Conservation (phyloP, 169 alveolate species). For the Plasmodium adleri region DNA sequence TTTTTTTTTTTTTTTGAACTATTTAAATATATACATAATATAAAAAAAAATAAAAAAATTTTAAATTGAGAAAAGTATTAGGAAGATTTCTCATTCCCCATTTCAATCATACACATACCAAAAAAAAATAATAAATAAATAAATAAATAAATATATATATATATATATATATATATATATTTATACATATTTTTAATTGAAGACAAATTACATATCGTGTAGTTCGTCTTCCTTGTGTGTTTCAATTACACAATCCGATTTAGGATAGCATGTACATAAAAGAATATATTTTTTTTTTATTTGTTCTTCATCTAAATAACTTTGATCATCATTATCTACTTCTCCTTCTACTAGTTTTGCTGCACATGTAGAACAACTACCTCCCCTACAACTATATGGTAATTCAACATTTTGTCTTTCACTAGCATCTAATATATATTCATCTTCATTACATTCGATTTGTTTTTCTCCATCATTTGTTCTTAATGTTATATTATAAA, state of each 20-base stretch:
- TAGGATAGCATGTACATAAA: slow-evolving; percentile 89
- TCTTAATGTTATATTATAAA: slow-evolving; percentile 71
- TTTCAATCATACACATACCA: not conserved
- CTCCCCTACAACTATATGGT: slow-evolving; percentile 91
- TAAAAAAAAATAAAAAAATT: too few species aligned
- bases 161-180: too few species aligned
- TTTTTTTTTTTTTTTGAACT: too few species aligned
- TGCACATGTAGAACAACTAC: slow-evolving; percentile 92
- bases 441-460: slow-evolving; percentile 88
- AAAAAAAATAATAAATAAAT: too few species aligned
- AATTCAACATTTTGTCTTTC: slow-evolving; percentile 90
- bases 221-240: slow-evolving; percentile 90
- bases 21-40: too few species aligned
- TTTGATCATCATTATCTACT: slow-evolving; percentile 88
- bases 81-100: not conserved
- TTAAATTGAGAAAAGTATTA: too few species aligned
- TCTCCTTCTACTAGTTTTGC: slow-evolving; percentile 86
- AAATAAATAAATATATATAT: too few species aligned
- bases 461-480: slow-evolving; percentile 84
- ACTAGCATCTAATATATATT: slow-evolving; percentile 90
- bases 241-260: slow-evolving; percentile 88
- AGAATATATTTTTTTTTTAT: slow-evolving; percentile 84
- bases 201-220: slow-evolving; percentile 44
- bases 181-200: not conserved
- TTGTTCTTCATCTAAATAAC: slow-evolving; percentile 87